Evolutionary conservation across 306 rosid species (phyloP).

Genomic region (Fagus crenata): DNA sequence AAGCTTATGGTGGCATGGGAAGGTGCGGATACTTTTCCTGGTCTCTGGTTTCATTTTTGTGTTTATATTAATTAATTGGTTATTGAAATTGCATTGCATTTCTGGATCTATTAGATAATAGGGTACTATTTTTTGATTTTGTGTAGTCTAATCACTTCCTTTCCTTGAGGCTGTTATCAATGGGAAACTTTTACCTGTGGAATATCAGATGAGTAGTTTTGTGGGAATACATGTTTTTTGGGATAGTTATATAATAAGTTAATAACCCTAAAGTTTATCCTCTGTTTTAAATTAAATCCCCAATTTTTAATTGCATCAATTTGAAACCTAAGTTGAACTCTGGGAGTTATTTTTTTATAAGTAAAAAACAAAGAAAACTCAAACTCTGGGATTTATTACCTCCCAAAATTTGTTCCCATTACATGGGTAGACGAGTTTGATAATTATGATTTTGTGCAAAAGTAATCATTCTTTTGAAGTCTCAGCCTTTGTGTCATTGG

Average conservation of each 20-base stretch:
- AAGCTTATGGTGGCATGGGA: slow-evolving; percentile 77
- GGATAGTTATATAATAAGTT: too few species aligned
- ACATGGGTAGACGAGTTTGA: too few species aligned
- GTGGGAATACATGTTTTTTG: neutral
- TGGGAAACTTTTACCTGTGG: neutral
- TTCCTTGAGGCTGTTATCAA: neutral
- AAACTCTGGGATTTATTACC: too few species aligned
- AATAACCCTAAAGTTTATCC: too few species aligned
- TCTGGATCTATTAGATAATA: slow-evolving; percentile 7
- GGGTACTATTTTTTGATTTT: neutral
- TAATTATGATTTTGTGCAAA: neutral
- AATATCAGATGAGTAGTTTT: neutral
- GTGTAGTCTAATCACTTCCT: neutral
- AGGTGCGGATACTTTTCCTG: slow-evolving; percentile 52
- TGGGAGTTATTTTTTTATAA: too few species aligned
- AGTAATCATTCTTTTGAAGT: neutral
- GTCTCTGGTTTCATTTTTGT: slow-evolving; percentile 11
- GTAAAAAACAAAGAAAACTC: too few species aligned
- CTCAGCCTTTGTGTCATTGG: neutral
- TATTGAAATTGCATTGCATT: neutral
- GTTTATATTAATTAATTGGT: slow-evolving; percentile 29
- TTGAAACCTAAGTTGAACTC: too few species aligned
- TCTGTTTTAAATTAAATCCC: too few species aligned
- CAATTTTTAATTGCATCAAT: too few species aligned
- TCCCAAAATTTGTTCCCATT: too few species aligned